Conservation (phyloP, 768 basidiomycete species). For the Rhodotorula toruloides region DNA sequence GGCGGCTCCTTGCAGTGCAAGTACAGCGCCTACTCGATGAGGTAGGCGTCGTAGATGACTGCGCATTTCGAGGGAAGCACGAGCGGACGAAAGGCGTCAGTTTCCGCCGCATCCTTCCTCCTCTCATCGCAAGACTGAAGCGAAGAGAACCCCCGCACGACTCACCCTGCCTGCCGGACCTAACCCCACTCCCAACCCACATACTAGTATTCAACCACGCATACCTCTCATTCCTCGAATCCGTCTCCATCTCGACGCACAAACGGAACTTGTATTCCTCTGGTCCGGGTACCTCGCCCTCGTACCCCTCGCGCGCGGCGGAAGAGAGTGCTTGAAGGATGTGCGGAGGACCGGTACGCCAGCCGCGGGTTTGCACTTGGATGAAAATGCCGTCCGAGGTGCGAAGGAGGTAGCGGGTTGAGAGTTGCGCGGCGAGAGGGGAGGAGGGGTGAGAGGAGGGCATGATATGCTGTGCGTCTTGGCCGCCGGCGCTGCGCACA, state of each 20-base stretch:
- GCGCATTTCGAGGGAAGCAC: background rate
- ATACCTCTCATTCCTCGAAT: conserved; percentile 14
- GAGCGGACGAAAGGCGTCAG: background rate
- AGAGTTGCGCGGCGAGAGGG: conserved; percentile 16
- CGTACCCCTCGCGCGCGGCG: conserved; percentile 16
- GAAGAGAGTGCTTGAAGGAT: conserved; percentile 19
- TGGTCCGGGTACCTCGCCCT: conserved; percentile 8
- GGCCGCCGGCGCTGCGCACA: conserved; percentile 9
- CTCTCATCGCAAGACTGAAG: too few species aligned
- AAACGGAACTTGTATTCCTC: conserved; percentile 33
- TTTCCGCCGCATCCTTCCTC: background rate
- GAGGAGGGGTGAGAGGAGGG: conserved; percentile 13
- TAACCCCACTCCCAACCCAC: conserved; percentile 14
- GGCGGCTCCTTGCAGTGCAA: too few species aligned
- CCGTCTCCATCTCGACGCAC: conserved; percentile 36
- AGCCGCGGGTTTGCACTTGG: conserved; percentile 32
- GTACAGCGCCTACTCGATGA: too few species aligned
- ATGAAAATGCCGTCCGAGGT: conserved; percentile 22
- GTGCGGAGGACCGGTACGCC: conserved; percentile 28
- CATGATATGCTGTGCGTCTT: conserved; percentile 30
- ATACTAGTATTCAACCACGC: conserved; percentile 28
- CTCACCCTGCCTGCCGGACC: conserved; percentile 29
- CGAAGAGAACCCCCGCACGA: background rate
- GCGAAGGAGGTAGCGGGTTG: conserved; percentile 31
- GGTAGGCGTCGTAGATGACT: conserved; percentile 35